phyloP scores from a whole-genome alignment of 768 basidiomycete species.

The Pulveroboletus sp. region DNA sequence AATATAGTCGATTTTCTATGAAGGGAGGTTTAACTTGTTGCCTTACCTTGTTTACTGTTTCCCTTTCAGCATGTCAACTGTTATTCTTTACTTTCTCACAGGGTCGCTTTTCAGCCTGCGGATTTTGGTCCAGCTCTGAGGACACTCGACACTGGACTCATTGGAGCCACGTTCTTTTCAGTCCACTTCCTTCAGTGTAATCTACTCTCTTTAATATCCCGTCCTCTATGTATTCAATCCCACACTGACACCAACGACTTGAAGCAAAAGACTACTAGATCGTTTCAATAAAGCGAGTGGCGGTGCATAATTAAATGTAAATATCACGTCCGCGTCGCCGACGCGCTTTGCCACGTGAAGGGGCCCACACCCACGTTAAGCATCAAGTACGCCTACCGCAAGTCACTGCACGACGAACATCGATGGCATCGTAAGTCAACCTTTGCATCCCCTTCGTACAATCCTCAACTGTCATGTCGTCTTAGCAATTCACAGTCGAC shows the following conservation, averaged over 20 bases:
- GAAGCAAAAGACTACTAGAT: not conserved
- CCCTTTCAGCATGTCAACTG: not conserved
- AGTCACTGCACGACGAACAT: not conserved
- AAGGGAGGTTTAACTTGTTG: not conserved
- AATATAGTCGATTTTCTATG: slow-evolving; percentile 35
- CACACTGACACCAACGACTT: not conserved
- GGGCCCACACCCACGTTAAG: not conserved
- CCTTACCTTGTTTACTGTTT: not conserved
- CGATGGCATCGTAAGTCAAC: slow-evolving; percentile 25
- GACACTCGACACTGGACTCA: slow-evolving; percentile 6
- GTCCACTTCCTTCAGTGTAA: slow-evolving; percentile 15
- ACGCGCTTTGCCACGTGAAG: slow-evolving; percentile 1
- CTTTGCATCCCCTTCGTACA: not conserved
- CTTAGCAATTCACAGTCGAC: slow-evolving; percentile 9
- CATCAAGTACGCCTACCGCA: not conserved
- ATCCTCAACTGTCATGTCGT: not conserved
- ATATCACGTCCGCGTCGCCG: slow-evolving; percentile 17
- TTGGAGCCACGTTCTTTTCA: slow-evolving; percentile 3
- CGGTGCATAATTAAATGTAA: slow-evolving; percentile 8
- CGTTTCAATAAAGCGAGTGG: not conserved
- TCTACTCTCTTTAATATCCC: slow-evolving; percentile 20
- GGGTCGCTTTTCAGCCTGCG: not conserved
- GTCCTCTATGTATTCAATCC: slow-evolving; percentile 1
- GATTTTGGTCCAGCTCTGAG: slow-evolving; percentile 11
- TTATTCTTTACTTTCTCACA: not conserved